These are phyloP conservation scores for bread wheat (Triticum aestivum) DNA, from an alignment of 176 grass and related monocot species.

Conservation along the genomic window IWGSC_CS_RefSeq_v2.1 NC_057800.1:577121741-577122240, in stretches of 20 bases:
- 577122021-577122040: slow-evolving; percentile 90
- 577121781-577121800: not conserved
- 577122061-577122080: slow-evolving; percentile 78
- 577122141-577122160: slow-evolving; percentile 53
- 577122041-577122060: slow-evolving; percentile 77
- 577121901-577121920: slow-evolving; percentile 59
- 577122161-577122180: slow-evolving; percentile 18
- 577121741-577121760: slow-evolving; percentile 3
- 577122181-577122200: not conserved
- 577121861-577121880: not conserved
- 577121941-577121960: slow-evolving; percentile 86
- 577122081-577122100: slow-evolving; percentile 65
- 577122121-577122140: slow-evolving; percentile 61
- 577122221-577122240: not conserved
- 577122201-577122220: not conserved
- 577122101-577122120: slow-evolving; percentile 49
- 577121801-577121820: slow-evolving; percentile 33
- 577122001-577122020: slow-evolving; percentile 81
- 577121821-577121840: not conserved
- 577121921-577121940: slow-evolving; percentile 81
- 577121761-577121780: slow-evolving; percentile 9
- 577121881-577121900: slow-evolving; percentile 20
- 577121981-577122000: slow-evolving; percentile 60
- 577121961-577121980: slow-evolving; percentile 68
- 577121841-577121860: slow-evolving; percentile 34